Conservation (phyloP, 306 rosid species). For the Sicyos baderoa region DNA sequence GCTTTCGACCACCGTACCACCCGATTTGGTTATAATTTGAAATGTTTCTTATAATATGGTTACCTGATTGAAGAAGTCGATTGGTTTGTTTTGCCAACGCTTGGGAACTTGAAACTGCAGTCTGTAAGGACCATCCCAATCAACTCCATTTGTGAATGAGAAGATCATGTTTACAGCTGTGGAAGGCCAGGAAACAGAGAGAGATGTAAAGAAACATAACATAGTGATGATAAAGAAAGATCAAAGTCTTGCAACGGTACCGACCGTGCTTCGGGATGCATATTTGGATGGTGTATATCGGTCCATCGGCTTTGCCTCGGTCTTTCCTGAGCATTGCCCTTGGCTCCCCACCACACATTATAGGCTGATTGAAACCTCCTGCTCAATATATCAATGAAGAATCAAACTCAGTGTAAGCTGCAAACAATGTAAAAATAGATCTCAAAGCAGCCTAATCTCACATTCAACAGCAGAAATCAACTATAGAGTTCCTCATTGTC, state of each 20-base stretch:
- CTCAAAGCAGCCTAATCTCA: too few species aligned
- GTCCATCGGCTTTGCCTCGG: constrained; percentile 83
- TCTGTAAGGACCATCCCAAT: constrained; percentile 94
- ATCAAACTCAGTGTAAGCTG: too few species aligned
- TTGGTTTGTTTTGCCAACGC: constrained; percentile 52
- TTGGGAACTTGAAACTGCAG: constrained; percentile 71
- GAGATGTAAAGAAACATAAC: constrained; percentile 13
- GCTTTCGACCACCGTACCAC: too few species aligned
- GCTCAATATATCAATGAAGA: constrained; percentile 12
- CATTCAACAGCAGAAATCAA: too few species aligned
- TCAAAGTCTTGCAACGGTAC: constrained; percentile 12
- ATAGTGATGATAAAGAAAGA: background rate
- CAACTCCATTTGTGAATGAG: constrained; percentile 88
- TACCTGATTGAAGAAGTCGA: constrained; percentile 82
- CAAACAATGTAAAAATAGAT: too few species aligned
- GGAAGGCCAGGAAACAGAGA: background rate
- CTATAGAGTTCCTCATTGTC: too few species aligned
- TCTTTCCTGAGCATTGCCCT: constrained; percentile 67
- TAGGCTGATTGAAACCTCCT: constrained; percentile 98
- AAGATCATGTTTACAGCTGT: constrained; percentile 76
- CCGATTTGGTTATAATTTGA: background rate
- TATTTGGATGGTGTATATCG: constrained; percentile 71
- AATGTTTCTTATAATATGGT: background rate
- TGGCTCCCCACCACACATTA: constrained; percentile 94
- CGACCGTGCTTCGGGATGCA: constrained; percentile 78